Conservation (phyloP, 2,329 filamentous ascomycete genomes). For the Botrytis fabae region DNA sequence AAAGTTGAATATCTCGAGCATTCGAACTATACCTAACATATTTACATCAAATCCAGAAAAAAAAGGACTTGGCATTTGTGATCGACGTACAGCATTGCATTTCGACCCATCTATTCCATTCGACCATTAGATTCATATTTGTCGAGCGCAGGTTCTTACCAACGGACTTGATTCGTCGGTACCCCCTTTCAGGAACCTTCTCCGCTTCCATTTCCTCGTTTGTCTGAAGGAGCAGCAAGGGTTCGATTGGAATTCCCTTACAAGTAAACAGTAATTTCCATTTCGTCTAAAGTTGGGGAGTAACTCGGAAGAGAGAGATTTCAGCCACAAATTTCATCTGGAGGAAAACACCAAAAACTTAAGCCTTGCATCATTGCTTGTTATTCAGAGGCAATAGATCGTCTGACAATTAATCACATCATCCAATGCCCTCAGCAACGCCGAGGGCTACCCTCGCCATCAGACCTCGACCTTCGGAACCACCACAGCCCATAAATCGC, state of each 20-base stretch:
- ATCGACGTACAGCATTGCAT: conserved; percentile 15
- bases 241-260: not conserved
- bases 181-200: not conserved
- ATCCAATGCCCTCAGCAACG: conserved; percentile 38
- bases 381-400: not conserved
- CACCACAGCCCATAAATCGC: conserved; percentile 30
- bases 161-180: conserved; percentile 4
- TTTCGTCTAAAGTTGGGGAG: conserved; percentile 8
- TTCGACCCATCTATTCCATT: not conserved
- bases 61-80: conserved; percentile 12
- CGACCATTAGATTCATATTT: conserved; percentile 6
- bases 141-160: conserved; percentile 5
- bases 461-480: conserved; percentile 32
- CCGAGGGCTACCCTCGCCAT: conserved; percentile 35
- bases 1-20: not conserved
- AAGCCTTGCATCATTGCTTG: not conserved
- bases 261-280: conserved; percentile 18
- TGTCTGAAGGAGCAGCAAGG: conserved; percentile 3
- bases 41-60: not conserved
- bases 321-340: conserved; percentile 2
- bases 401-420: not conserved
- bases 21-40: not conserved
- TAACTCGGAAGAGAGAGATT: not conserved
- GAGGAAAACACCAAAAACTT: not conserved
- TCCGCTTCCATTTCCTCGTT: conserved; percentile 11